Conservation (phyloP, 148 eudicot species). For the Suaeda aralocaspica region DNA sequence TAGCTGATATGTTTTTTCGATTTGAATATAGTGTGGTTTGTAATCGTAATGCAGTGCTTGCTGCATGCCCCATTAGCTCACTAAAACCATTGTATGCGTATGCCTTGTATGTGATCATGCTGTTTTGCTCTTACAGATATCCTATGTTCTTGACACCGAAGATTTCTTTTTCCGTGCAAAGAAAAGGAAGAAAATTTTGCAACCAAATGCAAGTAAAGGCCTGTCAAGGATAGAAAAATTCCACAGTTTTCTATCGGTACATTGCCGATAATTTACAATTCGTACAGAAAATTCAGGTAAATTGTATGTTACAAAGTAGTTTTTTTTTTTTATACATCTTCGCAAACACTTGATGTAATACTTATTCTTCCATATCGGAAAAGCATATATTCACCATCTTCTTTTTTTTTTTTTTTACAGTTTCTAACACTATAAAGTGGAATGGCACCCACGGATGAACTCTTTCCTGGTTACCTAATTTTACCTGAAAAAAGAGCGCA, state of each 20-base stretch:
- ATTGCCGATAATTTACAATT: slow-evolving; percentile 3
- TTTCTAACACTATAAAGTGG: slow-evolving; percentile 13
- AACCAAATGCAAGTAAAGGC: slow-evolving; percentile 23
- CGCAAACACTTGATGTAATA: neutral
- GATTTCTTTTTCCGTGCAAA: slow-evolving; percentile 56
- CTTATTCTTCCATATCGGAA: neutral
- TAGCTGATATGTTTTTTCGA: neutral
- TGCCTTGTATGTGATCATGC: slow-evolving; percentile 11
- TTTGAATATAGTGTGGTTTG: neutral
- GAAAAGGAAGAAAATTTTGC: slow-evolving; percentile 31
- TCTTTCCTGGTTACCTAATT: neutral
- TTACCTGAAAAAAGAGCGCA: neutral
- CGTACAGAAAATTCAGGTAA: slow-evolving; percentile 23
- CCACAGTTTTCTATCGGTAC: slow-evolving; percentile 37
- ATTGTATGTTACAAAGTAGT: no score
- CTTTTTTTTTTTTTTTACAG: slow-evolving; percentile 2
- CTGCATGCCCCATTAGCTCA: neutral
- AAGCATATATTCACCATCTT: neutral
- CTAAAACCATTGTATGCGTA: no score
- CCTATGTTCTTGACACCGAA: slow-evolving; percentile 83
- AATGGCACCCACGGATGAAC: slow-evolving; percentile 1
- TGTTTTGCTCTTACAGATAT: slow-evolving; percentile 47
- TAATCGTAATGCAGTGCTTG: neutral
- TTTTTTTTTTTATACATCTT: no score
- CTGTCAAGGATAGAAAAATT: slow-evolving; percentile 47